phyloP scores from a whole-genome alignment of 2,329 filamentous ascomycete genomes.

The Fusarium musae region DNA sequence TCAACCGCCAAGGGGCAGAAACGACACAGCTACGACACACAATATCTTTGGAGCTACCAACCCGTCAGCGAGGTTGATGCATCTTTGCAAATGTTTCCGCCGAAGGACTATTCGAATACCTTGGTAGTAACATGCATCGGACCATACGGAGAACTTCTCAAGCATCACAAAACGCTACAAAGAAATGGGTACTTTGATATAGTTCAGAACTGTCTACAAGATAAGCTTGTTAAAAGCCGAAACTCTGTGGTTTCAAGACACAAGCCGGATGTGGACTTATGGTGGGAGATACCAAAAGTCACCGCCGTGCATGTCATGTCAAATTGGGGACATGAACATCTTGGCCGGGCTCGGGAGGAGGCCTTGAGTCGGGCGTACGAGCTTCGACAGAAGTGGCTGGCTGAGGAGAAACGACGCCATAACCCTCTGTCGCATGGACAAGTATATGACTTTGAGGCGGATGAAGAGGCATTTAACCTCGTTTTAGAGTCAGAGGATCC shows the following conservation, averaged over 20 bases:
- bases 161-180: accelerated
- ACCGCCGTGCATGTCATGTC: not conserved
- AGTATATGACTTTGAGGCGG: not conserved
- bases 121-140: not conserved
- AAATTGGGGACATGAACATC: not conserved
- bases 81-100: not conserved
- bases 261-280: accelerated
- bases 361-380: not conserved
- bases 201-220: not conserved
- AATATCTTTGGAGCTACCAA: not conserved
- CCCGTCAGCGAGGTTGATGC: not conserved
- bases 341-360: not conserved
- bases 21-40: not conserved
- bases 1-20: not conserved
- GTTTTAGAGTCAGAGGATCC: not conserved
- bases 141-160: not conserved
- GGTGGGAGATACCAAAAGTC: not conserved
- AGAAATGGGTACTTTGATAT: not conserved
- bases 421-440: accelerated
- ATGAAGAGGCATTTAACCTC: not conserved
- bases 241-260: not conserved
- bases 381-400: not conserved
- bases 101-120: accelerated
- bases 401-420: not conserved
- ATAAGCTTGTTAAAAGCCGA: not conserved